These are phyloP conservation scores for Luffa aegyptiaca DNA, from an alignment of 306 rosid species.

Conservation along the genomic window DNA sequence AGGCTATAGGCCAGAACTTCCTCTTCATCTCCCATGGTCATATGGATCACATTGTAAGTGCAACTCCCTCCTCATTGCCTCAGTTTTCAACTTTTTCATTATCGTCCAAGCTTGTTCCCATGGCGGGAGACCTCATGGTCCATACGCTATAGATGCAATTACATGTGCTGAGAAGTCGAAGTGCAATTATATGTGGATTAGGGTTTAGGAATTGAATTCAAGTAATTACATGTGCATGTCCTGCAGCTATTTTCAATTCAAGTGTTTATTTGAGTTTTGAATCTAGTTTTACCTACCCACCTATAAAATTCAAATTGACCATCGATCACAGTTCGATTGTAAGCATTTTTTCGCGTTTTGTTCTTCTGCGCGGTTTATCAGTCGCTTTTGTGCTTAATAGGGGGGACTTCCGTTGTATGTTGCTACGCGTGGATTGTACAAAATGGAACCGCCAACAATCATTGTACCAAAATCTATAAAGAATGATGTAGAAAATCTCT, in stretches of 20 bases:
- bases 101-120: neutral
- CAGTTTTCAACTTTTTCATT: neutral
- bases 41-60: conserved; percentile 90
- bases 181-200: neutral
- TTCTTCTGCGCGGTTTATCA: neutral
- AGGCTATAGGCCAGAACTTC: conserved; percentile 66
- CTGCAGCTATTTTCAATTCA: neutral
- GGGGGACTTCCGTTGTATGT: conserved; percentile 95
- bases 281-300: no score
- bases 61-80: neutral
- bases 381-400: conserved; percentile 21
- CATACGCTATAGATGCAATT: neutral
- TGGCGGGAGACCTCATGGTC: neutral
- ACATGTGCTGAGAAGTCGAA: neutral
- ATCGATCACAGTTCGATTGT: neutral
- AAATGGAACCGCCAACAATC: conserved; percentile 81
- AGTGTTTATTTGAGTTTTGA: neutral
- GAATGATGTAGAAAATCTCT: conserved; percentile 68
- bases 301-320: neutral
- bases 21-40: conserved; percentile 88
- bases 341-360: neutral
- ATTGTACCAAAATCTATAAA: conserved; percentile 63
- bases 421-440: conserved; percentile 78
- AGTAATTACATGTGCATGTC: neutral
- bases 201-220: neutral